Conservation (phyloP, 139 green algal genomes). For the Coelastrella sp. region DNA sequence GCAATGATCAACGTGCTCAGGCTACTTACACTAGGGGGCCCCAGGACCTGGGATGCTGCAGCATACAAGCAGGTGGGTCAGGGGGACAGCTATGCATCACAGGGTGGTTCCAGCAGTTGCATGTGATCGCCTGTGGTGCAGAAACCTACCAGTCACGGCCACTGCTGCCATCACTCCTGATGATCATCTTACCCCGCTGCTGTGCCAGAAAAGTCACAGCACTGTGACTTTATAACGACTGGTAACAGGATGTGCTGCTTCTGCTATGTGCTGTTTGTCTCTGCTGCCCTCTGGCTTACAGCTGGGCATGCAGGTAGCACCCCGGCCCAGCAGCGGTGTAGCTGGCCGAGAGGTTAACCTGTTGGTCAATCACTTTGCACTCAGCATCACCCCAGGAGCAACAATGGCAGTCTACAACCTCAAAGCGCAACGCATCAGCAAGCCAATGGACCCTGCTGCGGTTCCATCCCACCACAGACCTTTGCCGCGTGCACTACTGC, state of each 20-base stretch:
- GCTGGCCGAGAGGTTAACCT: slow-evolving; percentile 37
- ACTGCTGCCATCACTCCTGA: no score
- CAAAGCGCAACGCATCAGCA: not conserved
- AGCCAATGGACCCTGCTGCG: not conserved
- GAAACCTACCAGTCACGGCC: no score
- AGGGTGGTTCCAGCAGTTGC: no score
- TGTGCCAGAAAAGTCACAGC: not conserved
- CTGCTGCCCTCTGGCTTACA: slow-evolving; percentile 3
- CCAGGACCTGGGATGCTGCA: slow-evolving; percentile 31
- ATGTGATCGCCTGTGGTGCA: no score
- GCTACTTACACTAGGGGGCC: slow-evolving; percentile 15
- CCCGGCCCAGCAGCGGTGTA: not conserved
- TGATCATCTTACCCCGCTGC: no score
- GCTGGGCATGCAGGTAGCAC: slow-evolving; percentile 12
- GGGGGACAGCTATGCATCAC: no score
- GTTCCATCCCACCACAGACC: no score
- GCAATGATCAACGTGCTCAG: slow-evolving; percentile 48
- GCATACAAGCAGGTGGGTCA: slow-evolving; percentile 24
- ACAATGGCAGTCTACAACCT: slow-evolving; percentile 21
- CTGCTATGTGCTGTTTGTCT: not conserved
- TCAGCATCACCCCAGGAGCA: not conserved
- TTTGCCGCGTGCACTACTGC: not conserved
- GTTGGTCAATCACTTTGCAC: slow-evolving; percentile 44
- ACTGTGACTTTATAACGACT: not conserved
- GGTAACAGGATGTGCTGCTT: no score